A percentile compares a stretch with the other conserved stretches of the same genome.
These are phyloP conservation scores for Apiotrichum sp. DNA, from an alignment of 1,284 basidiomycete genomes.

Conservation along the genomic window DNA sequence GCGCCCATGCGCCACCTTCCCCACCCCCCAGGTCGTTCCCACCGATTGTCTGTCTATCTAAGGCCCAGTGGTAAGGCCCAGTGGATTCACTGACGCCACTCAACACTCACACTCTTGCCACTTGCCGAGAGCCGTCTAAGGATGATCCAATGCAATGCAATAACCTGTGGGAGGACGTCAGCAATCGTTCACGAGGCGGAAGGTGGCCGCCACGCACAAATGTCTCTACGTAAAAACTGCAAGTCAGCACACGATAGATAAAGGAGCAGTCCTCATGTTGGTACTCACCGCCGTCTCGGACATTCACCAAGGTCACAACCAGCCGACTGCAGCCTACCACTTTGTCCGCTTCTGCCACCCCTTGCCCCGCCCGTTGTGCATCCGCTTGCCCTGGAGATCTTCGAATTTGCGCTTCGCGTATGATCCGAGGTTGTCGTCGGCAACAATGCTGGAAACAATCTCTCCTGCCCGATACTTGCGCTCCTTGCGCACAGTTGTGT, in stretches of 20 bases:
- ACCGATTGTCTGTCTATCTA: no score
- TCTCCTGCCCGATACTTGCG: constrained; percentile 70
- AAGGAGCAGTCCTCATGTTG: no score
- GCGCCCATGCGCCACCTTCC: no score
- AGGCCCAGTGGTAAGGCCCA: no score
- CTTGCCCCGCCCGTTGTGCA: constrained; percentile 67
- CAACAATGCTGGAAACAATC: constrained; percentile 81
- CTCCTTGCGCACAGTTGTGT: constrained; percentile 69
- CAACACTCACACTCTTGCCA: neutral
- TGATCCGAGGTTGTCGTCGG: constrained; percentile 73
- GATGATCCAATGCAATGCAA: constrained; percentile 20
- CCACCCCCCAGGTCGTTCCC: no score
- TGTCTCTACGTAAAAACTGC: constrained; percentile 15
- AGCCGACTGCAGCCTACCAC: constrained; percentile 25
- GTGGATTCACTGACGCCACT: no score
- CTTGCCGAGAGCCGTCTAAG: neutral
- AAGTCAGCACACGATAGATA: constrained; percentile 1
- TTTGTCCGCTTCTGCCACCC: constrained; percentile 59
- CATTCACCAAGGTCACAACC: neutral
- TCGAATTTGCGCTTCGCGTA: constrained; percentile 94
- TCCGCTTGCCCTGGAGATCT: constrained; percentile 68
- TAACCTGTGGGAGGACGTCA: constrained; percentile 8
- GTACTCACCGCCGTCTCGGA: neutral
- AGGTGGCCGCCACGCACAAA: constrained; percentile 14
- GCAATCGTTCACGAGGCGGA: neutral